phyloP scores from a whole-genome alignment of 140 eudicot genomes.

The Ambrosia hybrid region DNA sequence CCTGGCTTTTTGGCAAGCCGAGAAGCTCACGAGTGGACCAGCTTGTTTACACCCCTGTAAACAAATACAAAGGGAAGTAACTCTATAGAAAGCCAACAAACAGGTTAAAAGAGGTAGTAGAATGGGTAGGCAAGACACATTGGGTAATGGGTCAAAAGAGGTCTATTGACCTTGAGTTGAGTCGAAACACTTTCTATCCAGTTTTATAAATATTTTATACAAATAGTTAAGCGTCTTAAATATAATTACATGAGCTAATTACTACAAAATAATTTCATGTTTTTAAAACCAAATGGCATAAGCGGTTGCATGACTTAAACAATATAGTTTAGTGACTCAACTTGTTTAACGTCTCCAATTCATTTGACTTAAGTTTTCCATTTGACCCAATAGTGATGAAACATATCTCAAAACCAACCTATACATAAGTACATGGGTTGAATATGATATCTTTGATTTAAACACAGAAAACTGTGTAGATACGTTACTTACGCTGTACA shows the following conservation, averaged over 20 bases:
- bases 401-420: too few relatives aligned
- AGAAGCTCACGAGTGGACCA: too few relatives aligned
- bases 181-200: too few relatives aligned
- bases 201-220: neutral
- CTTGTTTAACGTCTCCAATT: neutral
- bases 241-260: neutral
- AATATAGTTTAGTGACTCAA: neutral
- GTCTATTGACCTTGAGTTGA: too few relatives aligned
- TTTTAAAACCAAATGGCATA: neutral
- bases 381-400: neutral
- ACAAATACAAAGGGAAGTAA: too few relatives aligned
- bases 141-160: too few relatives aligned
- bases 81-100: too few relatives aligned
- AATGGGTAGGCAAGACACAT: too few relatives aligned
- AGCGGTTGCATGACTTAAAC: neutral
- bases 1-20: too few relatives aligned
- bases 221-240: neutral
- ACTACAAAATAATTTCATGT: neutral
- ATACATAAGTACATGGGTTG: too few relatives aligned
- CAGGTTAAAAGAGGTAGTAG: too few relatives aligned
- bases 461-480: neutral
- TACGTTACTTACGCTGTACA: constrained; percentile 59
- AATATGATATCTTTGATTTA: neutral
- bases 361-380: neutral
- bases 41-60: too few relatives aligned